Percentiles rank a stretch among this genome's conserved stretches.
phyloP scores from a whole-genome alignment of 75 land plant species.

The Picea glauca region DNA sequence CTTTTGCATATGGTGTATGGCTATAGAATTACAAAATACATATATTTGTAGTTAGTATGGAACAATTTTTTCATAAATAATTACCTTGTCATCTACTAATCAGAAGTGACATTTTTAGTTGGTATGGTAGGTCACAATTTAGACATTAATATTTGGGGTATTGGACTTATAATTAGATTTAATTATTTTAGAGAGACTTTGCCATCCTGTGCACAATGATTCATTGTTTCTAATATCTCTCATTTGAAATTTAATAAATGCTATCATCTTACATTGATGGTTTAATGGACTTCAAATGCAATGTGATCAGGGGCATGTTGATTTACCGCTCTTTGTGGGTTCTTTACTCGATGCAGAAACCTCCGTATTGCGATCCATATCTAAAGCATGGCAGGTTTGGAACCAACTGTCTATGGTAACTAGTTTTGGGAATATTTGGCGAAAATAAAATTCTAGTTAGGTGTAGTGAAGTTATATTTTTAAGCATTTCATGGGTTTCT shows the following conservation, averaged over 20 bases:
- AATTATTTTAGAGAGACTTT: background rate
- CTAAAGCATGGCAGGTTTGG: conserved; percentile 46
- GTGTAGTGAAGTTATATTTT: background rate
- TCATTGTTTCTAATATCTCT: background rate
- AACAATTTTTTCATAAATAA: background rate
- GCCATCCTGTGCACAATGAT: background rate
- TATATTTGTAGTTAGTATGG: background rate
- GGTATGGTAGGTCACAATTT: background rate
- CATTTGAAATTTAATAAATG: background rate
- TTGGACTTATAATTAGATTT: background rate
- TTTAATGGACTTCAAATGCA: conserved; percentile 6
- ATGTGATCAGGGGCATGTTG: conserved; percentile 21
- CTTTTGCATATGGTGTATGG: background rate
- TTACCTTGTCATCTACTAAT: background rate
- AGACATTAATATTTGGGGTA: background rate
- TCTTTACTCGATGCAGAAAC: conserved; percentile 33
- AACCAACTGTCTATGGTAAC: background rate
- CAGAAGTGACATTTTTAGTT: background rate
- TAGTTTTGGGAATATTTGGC: background rate
- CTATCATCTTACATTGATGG: background rate
- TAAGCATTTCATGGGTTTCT: background rate
- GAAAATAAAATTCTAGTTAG: background rate
- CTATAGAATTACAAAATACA: background rate
- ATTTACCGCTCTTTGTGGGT: conserved; percentile 15
- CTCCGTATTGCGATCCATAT: conserved; percentile 22